These are phyloP conservation scores for Thelephora terrestris DNA, from an alignment of 1,284 basidiomycete species.

Conservation along the genomic window DNA sequence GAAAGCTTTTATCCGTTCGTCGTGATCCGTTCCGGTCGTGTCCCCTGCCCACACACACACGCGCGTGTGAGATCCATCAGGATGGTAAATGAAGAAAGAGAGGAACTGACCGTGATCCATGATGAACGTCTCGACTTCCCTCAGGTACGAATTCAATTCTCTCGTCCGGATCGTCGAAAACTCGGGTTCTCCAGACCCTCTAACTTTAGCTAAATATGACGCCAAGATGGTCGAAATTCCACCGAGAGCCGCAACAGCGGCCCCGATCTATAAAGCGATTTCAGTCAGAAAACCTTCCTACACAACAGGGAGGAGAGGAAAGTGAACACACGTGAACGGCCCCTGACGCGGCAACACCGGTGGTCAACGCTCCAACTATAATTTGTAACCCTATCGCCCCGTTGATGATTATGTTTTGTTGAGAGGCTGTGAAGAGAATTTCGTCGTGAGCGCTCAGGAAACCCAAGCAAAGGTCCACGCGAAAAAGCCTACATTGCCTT, in stretches of 20 bases:
- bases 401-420: conserved; percentile 46
- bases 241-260: conserved; percentile 16
- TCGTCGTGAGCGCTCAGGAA: background rate
- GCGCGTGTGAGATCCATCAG: too few species aligned
- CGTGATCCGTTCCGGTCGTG: conserved; percentile 17
- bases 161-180: conserved; percentile 38
- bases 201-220: conserved; percentile 56
- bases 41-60: conserved; percentile 15
- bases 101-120: conserved; percentile 34
- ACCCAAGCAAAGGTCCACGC: background rate
- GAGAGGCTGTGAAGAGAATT: background rate
- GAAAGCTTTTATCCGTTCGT: conserved; percentile 17
- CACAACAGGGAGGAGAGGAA: too few species aligned
- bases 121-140: conserved; percentile 44
- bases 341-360: conserved; percentile 45
- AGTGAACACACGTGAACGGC: too few species aligned
- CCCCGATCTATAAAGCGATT: too few species aligned
- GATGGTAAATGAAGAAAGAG: background rate
- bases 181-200: conserved; percentile 61
- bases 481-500: conserved; percentile 15
- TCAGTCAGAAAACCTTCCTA: too few species aligned
- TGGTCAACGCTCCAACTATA: conserved; percentile 55
- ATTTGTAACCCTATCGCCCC: conserved; percentile 45
- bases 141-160: conserved; percentile 54
- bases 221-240: conserved; percentile 57